A percentile compares a stretch with the other conserved stretches of the same genome.
Conservation (phyloP, 768 basidiomycete genomes). For the Collybiopsis luxurians region DNA sequence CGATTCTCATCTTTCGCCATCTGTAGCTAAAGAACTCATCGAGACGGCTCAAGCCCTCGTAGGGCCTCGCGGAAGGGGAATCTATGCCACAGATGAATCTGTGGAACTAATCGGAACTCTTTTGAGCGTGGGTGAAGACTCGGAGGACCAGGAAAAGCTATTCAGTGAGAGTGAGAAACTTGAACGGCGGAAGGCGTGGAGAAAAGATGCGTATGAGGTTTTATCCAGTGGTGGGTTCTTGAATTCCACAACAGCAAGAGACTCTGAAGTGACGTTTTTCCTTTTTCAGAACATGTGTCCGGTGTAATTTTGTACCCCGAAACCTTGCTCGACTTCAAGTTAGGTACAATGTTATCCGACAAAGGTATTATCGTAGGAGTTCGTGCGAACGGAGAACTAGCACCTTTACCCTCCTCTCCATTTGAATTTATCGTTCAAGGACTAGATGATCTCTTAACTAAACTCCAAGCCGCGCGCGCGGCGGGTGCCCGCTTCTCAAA, state of each 20-base stretch:
- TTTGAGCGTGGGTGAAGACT: slow-evolving; percentile 32
- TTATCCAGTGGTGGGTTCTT: slow-evolving; percentile 33
- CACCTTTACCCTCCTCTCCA: slow-evolving; percentile 40
- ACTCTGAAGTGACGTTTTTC: background rate
- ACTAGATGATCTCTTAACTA: slow-evolving; percentile 41
- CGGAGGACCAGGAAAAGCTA: slow-evolving; percentile 18
- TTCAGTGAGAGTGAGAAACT: slow-evolving; percentile 33
- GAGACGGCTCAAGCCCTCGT: slow-evolving; percentile 42
- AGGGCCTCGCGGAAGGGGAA: slow-evolving; percentile 45
- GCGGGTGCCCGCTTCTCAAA: slow-evolving; percentile 50
- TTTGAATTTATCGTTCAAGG: slow-evolving; percentile 49
- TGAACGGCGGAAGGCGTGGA: slow-evolving; percentile 41
- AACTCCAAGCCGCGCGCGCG: slow-evolving; percentile 38
- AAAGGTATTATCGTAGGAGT: slow-evolving; percentile 49
- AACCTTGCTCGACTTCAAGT: slow-evolving; percentile 46
- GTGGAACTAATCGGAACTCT: slow-evolving; percentile 39
- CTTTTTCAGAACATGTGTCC: slow-evolving; percentile 40
- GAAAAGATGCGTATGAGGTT: slow-evolving; percentile 40
- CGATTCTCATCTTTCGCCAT: slow-evolving; percentile 37
- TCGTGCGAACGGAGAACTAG: slow-evolving; percentile 48
- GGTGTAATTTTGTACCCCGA: slow-evolving; percentile 51
- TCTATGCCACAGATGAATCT: slow-evolving; percentile 54
- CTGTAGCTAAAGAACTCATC: slow-evolving; percentile 41
- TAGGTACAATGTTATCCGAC: slow-evolving; percentile 39
- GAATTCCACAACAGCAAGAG: background rate